These are phyloP conservation scores for Blumeriella jaapii DNA, from an alignment of 2,329 filamentous ascomycete species.

Conservation along the genomic window DNA sequence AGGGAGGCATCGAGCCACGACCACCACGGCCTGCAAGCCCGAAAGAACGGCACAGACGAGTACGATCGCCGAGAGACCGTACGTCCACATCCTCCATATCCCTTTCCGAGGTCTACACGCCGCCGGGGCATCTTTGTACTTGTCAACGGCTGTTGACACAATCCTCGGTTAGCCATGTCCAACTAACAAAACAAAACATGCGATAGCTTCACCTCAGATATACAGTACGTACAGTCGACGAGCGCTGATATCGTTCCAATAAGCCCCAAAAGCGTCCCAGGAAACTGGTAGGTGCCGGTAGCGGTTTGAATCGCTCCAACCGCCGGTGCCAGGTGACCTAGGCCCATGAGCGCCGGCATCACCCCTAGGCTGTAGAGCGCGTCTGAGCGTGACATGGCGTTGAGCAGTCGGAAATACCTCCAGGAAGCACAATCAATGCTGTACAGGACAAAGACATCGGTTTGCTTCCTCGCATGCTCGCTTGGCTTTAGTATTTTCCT, in stretches of 20 bases:
- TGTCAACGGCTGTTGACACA: background rate
- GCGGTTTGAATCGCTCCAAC: conserved; percentile 1
- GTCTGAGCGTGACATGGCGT: background rate
- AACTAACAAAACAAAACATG: too few species aligned
- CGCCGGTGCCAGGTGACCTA: conserved; percentile 1
- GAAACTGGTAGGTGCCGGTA: conserved; percentile 1
- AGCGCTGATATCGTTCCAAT: conserved; percentile 1
- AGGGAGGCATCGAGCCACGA: background rate
- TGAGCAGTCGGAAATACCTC: too few species aligned
- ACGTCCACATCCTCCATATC: background rate
- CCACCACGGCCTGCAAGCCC: background rate
- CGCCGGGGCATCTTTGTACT: background rate
- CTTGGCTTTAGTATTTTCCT: too few species aligned
- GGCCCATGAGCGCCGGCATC: conserved; percentile 1
- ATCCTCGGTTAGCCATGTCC: too few species aligned
- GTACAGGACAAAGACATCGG: too few species aligned
- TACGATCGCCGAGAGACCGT: background rate
- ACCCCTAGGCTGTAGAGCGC: background rate
- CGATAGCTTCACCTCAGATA: too few species aligned
- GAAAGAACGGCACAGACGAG: background rate
- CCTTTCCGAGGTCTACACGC: background rate
- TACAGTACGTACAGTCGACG: background rate
- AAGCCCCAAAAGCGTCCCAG: background rate
- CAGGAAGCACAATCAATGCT: too few species aligned
- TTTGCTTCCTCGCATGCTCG: too few species aligned